Evolutionary conservation across 2,329 filamentous ascomycete genomes (phyloP), one percentile per base, ranked within the genome.

Genomic region (Mollisiaceae sp.): DNA sequence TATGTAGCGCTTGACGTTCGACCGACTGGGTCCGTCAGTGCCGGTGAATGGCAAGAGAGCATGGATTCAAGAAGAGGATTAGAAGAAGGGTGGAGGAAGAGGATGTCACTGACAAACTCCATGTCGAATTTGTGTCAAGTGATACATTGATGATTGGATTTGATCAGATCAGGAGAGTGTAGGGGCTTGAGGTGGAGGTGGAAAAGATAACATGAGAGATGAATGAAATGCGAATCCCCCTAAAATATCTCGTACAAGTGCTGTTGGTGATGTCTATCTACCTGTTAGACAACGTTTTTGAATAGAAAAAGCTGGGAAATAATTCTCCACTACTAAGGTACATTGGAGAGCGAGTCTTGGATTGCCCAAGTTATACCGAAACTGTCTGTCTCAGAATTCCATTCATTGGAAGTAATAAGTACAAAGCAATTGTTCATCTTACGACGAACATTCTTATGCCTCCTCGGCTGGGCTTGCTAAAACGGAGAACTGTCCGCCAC

Each of bases 401-500:
- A 32, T 6, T 32, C 27, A 32, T 32, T 32, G 27, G 27, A 32
- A 32, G 27, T 32, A 32, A 32, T 32, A 32, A 32, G 27, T 32
- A 32, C 27, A 32, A 6, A 32, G 27, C 6, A 32, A 32, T 32
- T 32, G 27, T 32, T 32, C 27, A 32, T 32, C 27, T 3, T 32
- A 6, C 6, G 27, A 32, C 6, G 27, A 32, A 32, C 27, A 32
- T 32, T 32, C 27, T 32, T 6, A 32, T 32, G 27, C 27, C 27
- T 6, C 20, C n/a, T 20, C 54, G 9, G 65, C 47, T 8, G 65
- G 63, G 12, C 84, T 83, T n/a, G 84, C 82, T 20, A 92, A 73
- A 27, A 92, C 79, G 1, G 88, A 90, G 77, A 87, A 97, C 75
- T 97, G 93, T 9, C 93, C 93, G 70, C 94, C 94, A 38, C 90